These are phyloP conservation scores for Boletus subcaerulescens DNA, from an alignment of 768 basidiomycete genomes.

Conservation along the genomic window DNA sequence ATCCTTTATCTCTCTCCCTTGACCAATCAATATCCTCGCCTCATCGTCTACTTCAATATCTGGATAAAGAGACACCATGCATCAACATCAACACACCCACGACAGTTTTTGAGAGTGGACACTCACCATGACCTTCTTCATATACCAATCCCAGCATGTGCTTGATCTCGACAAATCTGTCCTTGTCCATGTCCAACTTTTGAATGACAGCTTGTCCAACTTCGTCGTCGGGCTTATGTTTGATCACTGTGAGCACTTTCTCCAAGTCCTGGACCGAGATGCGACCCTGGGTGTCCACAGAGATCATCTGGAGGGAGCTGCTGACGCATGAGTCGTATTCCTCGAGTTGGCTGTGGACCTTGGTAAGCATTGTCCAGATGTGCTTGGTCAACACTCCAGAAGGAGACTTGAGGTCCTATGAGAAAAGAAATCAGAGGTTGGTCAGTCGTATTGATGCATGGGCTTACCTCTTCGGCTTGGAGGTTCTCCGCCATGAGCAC, in stretches of 20 bases:
- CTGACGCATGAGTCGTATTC: constrained; percentile 90
- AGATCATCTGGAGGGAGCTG: constrained; percentile 80
- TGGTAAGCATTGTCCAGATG: constrained; percentile 92
- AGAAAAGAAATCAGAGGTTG: not conserved
- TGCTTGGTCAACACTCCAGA: constrained; percentile 90
- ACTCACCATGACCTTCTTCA: constrained; percentile 80
- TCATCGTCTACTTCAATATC: constrained; percentile 85
- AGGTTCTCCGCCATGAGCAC: constrained; percentile 93
- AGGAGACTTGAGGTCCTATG: constrained; percentile 73
- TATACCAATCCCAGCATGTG: constrained; percentile 88
- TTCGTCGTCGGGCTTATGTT: constrained; percentile 88
- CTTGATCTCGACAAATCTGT: constrained; percentile 93
- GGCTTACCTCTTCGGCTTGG: constrained; percentile 74
- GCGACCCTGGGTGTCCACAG: constrained; percentile 79
- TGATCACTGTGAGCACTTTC: constrained; percentile 89
- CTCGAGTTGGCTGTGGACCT: constrained; percentile 89
- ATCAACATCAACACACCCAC: not conserved
- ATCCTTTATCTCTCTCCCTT: constrained; percentile 78
- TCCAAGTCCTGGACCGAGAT: constrained; percentile 88
- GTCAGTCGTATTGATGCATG: not conserved
- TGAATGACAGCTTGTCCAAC: constrained; percentile 83
- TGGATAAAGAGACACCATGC: constrained; percentile 19
- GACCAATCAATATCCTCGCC: constrained; percentile 77
- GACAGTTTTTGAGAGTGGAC: not conserved
- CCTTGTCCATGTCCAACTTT: constrained; percentile 94